Percentiles rank a stretch among this genome's conserved stretches.
These are phyloP conservation scores for Pyrenophora tritici-repentis DNA, from an alignment of 2,329 filamentous ascomycete genomes.

Conservation along the genomic window DNA sequence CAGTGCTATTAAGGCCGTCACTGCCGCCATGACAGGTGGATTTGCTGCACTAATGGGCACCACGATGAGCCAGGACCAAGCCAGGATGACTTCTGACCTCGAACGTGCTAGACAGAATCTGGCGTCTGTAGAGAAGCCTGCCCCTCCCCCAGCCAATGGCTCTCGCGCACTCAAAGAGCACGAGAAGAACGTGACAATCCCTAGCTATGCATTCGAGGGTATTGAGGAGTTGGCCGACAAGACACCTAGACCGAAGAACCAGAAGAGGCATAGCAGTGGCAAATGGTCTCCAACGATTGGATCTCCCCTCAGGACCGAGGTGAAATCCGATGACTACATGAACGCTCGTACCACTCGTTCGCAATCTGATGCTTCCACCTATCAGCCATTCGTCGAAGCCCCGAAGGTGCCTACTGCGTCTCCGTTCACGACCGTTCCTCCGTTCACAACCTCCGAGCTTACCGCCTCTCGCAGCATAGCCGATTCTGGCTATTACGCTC, in stretches of 20 bases:
- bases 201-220: conserved; percentile 44
- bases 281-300: conserved; percentile 50
- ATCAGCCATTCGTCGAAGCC: conserved; percentile 22
- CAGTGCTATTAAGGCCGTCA: conserved; percentile 24
- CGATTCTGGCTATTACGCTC: conserved; percentile 44
- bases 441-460: conserved; percentile 9
- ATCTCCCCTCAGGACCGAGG: conserved; percentile 53
- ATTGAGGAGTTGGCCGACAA: conserved; percentile 44
- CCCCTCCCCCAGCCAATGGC: conserved; percentile 25
- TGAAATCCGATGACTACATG: conserved; percentile 52
- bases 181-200: conserved; percentile 28
- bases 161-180: conserved; percentile 18
- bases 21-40: conserved; percentile 37
- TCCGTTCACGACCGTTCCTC: conserved; percentile 6
- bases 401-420: conserved; percentile 22
- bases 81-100: conserved; percentile 36
- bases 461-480: conserved; percentile 24
- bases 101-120: conserved; percentile 35
- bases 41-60: conserved; percentile 42
- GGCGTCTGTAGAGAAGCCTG: conserved; percentile 28
- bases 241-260: conserved; percentile 53
- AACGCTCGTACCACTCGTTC: conserved; percentile 19
- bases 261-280: conserved; percentile 52
- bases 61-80: conserved; percentile 41
- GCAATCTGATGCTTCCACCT: conserved; percentile 11